Base-by-base conservation (phyloP, 805 yeast species). In the Myxozyma monticola region DNA sequence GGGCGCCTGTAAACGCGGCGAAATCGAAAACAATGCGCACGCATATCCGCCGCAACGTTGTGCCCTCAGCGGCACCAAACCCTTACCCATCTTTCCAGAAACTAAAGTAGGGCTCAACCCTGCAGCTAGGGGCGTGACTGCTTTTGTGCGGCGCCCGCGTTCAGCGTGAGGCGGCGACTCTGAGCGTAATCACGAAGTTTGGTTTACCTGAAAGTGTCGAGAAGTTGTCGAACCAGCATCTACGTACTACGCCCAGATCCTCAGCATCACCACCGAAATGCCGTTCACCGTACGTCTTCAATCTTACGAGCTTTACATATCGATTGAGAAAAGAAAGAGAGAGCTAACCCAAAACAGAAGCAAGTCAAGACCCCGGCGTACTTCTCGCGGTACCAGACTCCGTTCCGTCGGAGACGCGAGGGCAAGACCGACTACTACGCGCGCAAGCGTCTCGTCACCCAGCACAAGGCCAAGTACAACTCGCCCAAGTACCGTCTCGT, bases 391-490 rank as follows among this genome's bases (percentile, higher is more conserved):
- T 93, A 83, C 96, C 99, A 93, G 83, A 93, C 99, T 76, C 97
- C 98, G 65, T 93, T 90, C 96, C 89, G 99, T 79, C 90, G 99
- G 84, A 88, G 99, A 86, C 88, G 95, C 76, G 97, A 93, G 81
- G 99, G 99, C 81, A 93, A 93, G 84, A 93, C 99, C 74, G 99
- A 93, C 77, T 93, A 90, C 95, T 93, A 90, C 84, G 96, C 93
- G 77, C 90, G 99, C 85, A 93, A 93, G 96, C 89, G 98, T 81
- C 81, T 93, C 73, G 93, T 93, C 71, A 82, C 97, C 71, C 99
- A 93, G 82, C 96, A 91, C 93, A 93, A 93, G 90, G 96, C 96
- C 75, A 93, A 93, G 83, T 93, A 93, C 95, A 84, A 83, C 85
- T 75, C 96, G 73, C 99, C 99, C 79, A 93, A 93, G 83, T 93